phyloP scores from a whole-genome alignment of 2,329 filamentous ascomycete genomes.

The Aspergillus costaricaensis region DNA sequence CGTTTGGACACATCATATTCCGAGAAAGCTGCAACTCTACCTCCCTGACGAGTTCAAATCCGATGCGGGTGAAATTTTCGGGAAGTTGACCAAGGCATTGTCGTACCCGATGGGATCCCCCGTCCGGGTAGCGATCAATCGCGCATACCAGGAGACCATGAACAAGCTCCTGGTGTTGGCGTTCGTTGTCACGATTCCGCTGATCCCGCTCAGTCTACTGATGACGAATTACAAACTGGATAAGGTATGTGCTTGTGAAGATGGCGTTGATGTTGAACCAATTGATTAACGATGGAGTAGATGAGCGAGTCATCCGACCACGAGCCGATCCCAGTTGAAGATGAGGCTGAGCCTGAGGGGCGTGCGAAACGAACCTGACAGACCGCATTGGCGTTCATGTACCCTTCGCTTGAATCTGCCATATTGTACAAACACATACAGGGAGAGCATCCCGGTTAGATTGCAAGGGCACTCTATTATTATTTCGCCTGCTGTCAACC shows the following conservation, averaged over 20 bases:
- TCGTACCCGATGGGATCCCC: constrained; percentile 60
- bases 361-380: constrained; percentile 32
- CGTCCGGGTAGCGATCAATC: constrained; percentile 62
- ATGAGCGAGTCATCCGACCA: constrained; percentile 29
- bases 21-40: constrained; percentile 51
- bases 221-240: constrained; percentile 62
- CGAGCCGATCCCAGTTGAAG: constrained; percentile 14
- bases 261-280: not conserved
- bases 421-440: not conserved
- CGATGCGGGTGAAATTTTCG: constrained; percentile 53
- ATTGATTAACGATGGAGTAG: constrained; percentile 23
- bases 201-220: constrained; percentile 58
- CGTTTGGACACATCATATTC: constrained; percentile 65
- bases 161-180: constrained; percentile 59
- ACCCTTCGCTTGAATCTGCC: not conserved
- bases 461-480: not conserved
- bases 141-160: constrained; percentile 67
- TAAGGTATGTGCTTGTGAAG: constrained; percentile 35
- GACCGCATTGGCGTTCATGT: not conserved
- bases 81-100: constrained; percentile 56
- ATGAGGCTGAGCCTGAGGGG: constrained; percentile 21
- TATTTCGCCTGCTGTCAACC: not conserved
- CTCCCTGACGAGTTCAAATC: constrained; percentile 50
- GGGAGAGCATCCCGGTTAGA: not conserved
- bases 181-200: constrained; percentile 56